Base-by-base conservation (phyloP, 2,329 filamentous ascomycete genomes). In the Coniochaeta ligniaria region DNA sequence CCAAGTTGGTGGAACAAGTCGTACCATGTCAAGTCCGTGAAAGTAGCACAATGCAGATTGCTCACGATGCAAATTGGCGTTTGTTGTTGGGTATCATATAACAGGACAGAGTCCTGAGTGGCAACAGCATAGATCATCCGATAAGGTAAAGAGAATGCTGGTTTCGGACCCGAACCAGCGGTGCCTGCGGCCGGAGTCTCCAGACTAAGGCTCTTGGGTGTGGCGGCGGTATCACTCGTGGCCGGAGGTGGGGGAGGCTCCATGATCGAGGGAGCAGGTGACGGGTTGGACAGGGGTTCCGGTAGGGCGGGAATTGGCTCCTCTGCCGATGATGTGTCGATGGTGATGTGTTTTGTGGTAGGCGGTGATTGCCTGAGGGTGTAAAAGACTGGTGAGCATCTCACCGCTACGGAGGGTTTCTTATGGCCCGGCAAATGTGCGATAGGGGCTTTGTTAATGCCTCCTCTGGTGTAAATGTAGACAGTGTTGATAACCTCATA, bases 21-120 rank as follows among this genome's bases (percentile, higher is more conserved):
- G 74, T 84, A 96, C 95, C 95, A 99, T 36, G 92, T 89, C 62
- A 99, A 78, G 72, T 99, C 95, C 0, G 95, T 99, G 71, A 99
- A 99, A 0, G 95, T 98, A 5, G 95, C 93, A 73, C 94, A 96
- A 74, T 99, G 95, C 65, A 99, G 77, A 70, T 99, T 99, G 82
- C 92, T 98, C 57, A 99, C 94, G 43, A 98, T 83, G 71, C 92
- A 96, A 38, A 99, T 80, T 2, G 95, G 95, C 8, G 92, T 96
- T 69, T 93, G 90, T 71, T 99, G 95, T 71, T 99, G 95, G 0
- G 95, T 99, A 74, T 99, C 95, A 71, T 99, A 99, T 24, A 99
- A 82, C 50, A 97, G 80, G 4, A 99, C 91, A 0, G 95, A 91
- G 75, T 99, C 95, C 71, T 98, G 94, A 0, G 95, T 99, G 8